Evolutionary conservation across 805 yeast species (phyloP), one percentile per base, ranked within the genome.

Genomic region (Yamadazyma nakazawae): DNA sequence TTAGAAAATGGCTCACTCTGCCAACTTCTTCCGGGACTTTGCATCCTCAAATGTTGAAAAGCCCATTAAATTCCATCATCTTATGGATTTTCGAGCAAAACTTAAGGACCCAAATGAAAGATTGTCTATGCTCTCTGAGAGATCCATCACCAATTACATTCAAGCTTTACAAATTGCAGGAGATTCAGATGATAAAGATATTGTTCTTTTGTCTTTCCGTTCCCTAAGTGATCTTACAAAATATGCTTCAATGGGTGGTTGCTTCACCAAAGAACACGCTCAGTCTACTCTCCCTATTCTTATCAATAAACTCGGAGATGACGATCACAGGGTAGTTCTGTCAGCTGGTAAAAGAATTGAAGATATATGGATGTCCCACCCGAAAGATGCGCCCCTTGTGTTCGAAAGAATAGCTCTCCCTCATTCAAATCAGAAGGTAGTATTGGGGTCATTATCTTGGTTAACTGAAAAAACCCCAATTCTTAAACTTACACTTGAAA

Each of bases 321-420:
- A 26, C 2, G 46, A 43, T 21, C 30, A 30, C 30, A 36, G 30
- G 13, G 35, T 43, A 4, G 40, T 37, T 2, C 28, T 30, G 28
- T 43, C 46, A n/a, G 46, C 46, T 5, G 46, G 31, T 1, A 43
- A 43, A 19, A 35, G 46, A 21, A 30, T 43, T 3, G 46, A 43
- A 19, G 46, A 43, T 30, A 37, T 43, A 13, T 43, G 46, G 46
- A 35, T 43, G 9, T 35, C 37, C 31, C 28, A 43, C 36, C 36
- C 28, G 5, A 36, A 37, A 24, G 46, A 43, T 13, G 46, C 37
- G 16, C 40, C 36, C 8, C 11, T 35, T 2, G 46, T 40, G 31
- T 43, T 43, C 14, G 40, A 31, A 11, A 25, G 21, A 16, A 11
- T 43, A 16, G 46, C 46, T 2, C 37, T 43, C 21, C 46, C 46